phyloP scores from a whole-genome alignment of 768 basidiomycete species.

The Xerocomus brunneocitrinus region DNA sequence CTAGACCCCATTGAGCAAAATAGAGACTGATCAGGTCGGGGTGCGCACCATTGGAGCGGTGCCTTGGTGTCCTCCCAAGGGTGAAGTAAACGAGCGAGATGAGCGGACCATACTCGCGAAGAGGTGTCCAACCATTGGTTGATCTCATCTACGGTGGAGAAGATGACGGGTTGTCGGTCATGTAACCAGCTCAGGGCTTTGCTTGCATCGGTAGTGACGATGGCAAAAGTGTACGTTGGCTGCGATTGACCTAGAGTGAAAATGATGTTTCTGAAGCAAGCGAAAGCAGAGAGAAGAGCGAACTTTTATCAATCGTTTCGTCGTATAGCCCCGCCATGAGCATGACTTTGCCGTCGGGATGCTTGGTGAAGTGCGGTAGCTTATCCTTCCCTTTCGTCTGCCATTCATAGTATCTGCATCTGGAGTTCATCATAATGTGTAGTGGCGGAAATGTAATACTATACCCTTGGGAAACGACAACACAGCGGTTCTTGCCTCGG shows the following conservation, averaged over 20 bases:
- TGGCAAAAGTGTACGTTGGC: conserved; percentile 77
- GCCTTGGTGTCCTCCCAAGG: conserved; percentile 49
- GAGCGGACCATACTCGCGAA: conserved; percentile 56
- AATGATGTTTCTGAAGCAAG: neutral
- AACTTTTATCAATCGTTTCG: conserved; percentile 60
- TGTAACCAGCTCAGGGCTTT: conserved; percentile 82
- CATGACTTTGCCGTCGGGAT: conserved; percentile 59
- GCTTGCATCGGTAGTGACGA: conserved; percentile 79
- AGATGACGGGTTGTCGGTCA: conserved; percentile 82
- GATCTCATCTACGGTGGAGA: conserved; percentile 57
- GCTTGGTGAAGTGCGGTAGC: conserved; percentile 77
- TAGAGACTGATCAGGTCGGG: neutral
- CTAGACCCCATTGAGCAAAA: conserved; percentile 35
- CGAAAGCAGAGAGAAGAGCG: neutral
- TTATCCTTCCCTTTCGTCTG: conserved; percentile 75
- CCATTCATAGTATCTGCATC: conserved; percentile 89
- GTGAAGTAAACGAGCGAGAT: conserved; percentile 54
- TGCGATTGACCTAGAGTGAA: conserved; percentile 43
- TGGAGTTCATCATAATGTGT: neutral
- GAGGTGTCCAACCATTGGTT: conserved; percentile 78
- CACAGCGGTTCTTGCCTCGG: conserved; percentile 78
- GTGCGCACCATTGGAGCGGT: conserved; percentile 64
- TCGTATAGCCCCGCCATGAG: conserved; percentile 90
- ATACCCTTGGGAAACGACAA: conserved; percentile 78
- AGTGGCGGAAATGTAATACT: neutral